These are phyloP conservation scores for Volvariella volvacea DNA, from an alignment of 1,284 basidiomycete species.

Conservation along the genomic window DNA sequence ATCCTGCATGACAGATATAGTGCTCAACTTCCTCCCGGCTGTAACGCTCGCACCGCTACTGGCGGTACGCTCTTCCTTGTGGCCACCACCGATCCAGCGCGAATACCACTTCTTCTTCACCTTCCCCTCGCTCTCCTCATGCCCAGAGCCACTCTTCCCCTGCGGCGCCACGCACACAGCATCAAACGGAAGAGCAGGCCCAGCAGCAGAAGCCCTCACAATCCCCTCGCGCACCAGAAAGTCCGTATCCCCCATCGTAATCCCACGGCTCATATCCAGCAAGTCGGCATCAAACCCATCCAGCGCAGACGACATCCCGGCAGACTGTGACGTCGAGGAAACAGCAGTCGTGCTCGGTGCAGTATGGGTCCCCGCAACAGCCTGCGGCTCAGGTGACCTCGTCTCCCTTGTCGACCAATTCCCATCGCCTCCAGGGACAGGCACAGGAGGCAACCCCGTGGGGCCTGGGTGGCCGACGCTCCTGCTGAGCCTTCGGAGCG, in stretches of 20 bases:
- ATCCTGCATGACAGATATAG: slow-evolving; percentile 46
- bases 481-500: slow-evolving; percentile 45
- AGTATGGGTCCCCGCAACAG: slow-evolving; percentile 8
- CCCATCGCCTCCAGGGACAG: slow-evolving; percentile 36
- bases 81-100: slow-evolving; percentile 10
- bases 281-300: slow-evolving; percentile 27
- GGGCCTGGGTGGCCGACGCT: slow-evolving; percentile 38
- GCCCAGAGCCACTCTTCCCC: no score
- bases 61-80: no score
- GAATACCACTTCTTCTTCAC: no score
- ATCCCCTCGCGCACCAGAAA: no score
- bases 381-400: slow-evolving; percentile 23
- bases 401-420: slow-evolving; percentile 33
- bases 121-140: no score
- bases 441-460: slow-evolving; percentile 14
- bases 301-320: slow-evolving; percentile 6
- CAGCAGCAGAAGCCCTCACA: no score
- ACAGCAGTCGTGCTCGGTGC: slow-evolving; percentile 8
- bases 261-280: slow-evolving; percentile 20
- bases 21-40: slow-evolving; percentile 39
- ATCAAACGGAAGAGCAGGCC: no score
- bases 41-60: slow-evolving; percentile 5
- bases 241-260: slow-evolving; percentile 19
- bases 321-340: background rate
- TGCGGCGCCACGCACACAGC: no score